A percentile compares a stretch with the other conserved stretches of the same genome.
phyloP scores from a whole-genome alignment of 371 early-diverging fungal species.

The Mortierella sp. region DNA sequence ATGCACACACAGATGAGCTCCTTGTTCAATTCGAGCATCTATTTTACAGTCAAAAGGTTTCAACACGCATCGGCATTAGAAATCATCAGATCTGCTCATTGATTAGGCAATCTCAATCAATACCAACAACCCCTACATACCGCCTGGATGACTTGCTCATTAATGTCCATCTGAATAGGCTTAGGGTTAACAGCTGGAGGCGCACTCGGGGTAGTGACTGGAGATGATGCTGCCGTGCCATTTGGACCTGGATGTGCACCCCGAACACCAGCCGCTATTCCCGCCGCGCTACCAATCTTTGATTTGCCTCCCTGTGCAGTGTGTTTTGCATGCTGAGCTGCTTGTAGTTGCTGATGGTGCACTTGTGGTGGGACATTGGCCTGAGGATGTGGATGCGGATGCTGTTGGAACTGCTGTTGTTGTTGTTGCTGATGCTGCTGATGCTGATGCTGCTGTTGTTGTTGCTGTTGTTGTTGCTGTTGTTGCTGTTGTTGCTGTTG shows the following conservation, averaged over 20 bases:
- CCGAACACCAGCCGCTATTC: not conserved
- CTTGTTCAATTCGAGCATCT: conserved; percentile 45
- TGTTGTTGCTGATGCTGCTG: conserved; percentile 44
- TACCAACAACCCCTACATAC: conserved; percentile 9
- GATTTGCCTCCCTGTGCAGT: not conserved
- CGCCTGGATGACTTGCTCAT: conserved; percentile 40
- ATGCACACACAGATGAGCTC: conserved; percentile 48
- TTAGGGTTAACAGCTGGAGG: conserved; percentile 3
- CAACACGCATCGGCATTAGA: not conserved
- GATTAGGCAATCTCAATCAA: not conserved
- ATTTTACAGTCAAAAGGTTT: not conserved
- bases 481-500: conserved; percentile 34
- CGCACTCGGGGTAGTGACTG: conserved; percentile 2
- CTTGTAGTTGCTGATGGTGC: not conserved
- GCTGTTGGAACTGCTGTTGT: conserved; percentile 28
- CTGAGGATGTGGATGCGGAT: conserved; percentile 14
- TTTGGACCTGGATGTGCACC: not conserved
- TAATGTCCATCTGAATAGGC: conserved; percentile 35
- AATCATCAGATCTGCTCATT: not conserved
- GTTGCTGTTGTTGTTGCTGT: conserved; percentile 47
- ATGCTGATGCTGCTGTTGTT: conserved; percentile 34
- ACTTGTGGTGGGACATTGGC: not conserved
- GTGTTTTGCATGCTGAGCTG: not conserved
- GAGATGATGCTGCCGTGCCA: conserved; percentile 1
- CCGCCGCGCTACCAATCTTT: conserved; percentile 6